Conservation (phyloP, 345 rosid genomes). For the Capsella bursapastoris region DNA sequence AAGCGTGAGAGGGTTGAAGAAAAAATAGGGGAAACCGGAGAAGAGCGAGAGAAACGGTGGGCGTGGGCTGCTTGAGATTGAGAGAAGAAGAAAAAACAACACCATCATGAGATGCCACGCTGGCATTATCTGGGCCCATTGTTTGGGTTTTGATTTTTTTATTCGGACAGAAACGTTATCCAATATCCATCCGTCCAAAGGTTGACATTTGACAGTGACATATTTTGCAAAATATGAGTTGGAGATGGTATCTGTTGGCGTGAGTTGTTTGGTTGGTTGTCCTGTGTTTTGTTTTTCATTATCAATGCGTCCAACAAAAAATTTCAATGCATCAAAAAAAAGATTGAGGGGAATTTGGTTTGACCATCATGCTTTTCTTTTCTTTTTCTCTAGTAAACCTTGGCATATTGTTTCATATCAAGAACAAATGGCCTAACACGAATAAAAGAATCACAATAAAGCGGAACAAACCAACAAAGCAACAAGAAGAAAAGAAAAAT, state of each 20-base stretch:
- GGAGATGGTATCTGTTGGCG: background rate
- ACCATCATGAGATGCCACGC: slow-evolving; percentile 22
- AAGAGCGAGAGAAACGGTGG: slow-evolving; percentile 30
- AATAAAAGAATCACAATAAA: slow-evolving; percentile 2
- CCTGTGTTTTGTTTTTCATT: background rate
- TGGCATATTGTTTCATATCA: slow-evolving; percentile 38
- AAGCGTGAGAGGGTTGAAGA: slow-evolving; percentile 8
- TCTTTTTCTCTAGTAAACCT: slow-evolving; percentile 12
- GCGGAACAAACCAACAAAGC: background rate
- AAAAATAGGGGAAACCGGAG: background rate
- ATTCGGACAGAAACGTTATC: slow-evolving; percentile 12
- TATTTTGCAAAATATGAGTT: background rate
- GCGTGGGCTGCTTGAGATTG: background rate
- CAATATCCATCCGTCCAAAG: slow-evolving; percentile 28
- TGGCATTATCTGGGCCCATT: slow-evolving; percentile 25
- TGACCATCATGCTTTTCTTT: background rate
- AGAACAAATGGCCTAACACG: slow-evolving; percentile 36
- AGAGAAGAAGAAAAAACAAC: background rate
- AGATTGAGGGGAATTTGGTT: background rate
- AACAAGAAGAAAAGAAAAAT: slow-evolving; percentile 14
- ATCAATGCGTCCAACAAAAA: no score
- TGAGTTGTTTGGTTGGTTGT: background rate
- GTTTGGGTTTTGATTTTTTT: background rate
- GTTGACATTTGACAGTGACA: background rate
- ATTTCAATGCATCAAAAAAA: no score